Evolutionary conservation across 1,284 basidiomycete species (phyloP), one percentile per base, ranked within the genome.

Genomic region (Abortiporus biennis): DNA sequence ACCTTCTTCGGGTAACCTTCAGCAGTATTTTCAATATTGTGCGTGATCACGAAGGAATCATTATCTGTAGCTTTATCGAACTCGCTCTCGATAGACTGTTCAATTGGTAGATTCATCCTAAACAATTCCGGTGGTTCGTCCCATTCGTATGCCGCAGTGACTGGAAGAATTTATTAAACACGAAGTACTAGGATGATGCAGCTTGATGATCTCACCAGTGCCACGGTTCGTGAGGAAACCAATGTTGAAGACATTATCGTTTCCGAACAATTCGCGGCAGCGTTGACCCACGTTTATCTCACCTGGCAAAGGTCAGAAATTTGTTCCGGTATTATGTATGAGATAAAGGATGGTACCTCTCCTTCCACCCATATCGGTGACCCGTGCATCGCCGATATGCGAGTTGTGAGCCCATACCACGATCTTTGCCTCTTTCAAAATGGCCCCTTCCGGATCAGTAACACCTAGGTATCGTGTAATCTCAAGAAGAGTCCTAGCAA

Each of bases 341-440:
- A 25, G 11, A 36, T n/a, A n/a, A n/a, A n/a, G n/a, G n/a, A n/a
- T n/a, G n/a, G n/a, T n/a, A n/a, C n/a, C n/a, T 43, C 55, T 49
- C 33, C 46, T 47, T 22, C 46, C 46, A 3, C 58, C 56, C 57
- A 59, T 61, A 44, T 56, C 52, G 1, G 56, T 58, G 6, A 51
- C 56, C 31, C 59, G 38, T 6, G 55, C 56, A 35, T 61, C 56
- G 25, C 59, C 55, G 23, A 59, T 51, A 42, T 61, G 54, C 2
- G 56, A 58, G 40, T 57, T 59, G 43, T 59, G 58, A 8, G 56
- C 56, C 56, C 56, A 59, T 6, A 59, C 54, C 3, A 59, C 53
- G 17, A 59, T 49, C 46, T 58, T 58, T 4, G 53, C 55, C 19
- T 44, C 46, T 16, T 45, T 42, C 3, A 20, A 25, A 8, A 15